phyloP scores from a whole-genome alignment of 2,329 filamentous ascomycete species.

The Phyllosticta citribraziliensis region DNA sequence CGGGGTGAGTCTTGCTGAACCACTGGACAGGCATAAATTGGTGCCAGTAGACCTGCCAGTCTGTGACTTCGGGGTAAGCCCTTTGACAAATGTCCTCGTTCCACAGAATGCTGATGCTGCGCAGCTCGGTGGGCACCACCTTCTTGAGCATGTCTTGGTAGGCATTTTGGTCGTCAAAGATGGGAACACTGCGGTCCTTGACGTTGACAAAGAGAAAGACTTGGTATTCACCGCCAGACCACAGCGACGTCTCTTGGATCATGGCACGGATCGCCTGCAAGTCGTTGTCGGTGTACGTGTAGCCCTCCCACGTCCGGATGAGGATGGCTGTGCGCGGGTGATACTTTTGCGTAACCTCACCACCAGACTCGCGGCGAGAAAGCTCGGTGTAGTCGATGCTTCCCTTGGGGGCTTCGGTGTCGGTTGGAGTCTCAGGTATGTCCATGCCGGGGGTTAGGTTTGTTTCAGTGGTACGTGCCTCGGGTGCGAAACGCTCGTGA shows the following conservation, averaged over 20 bases:
- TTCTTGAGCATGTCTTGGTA: slow-evolving; percentile 52
- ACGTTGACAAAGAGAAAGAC: slow-evolving; percentile 40
- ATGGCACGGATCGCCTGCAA: slow-evolving; percentile 36
- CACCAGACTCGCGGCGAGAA: slow-evolving; percentile 1
- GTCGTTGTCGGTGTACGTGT: slow-evolving; percentile 38
- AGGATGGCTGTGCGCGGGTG: slow-evolving; percentile 36
- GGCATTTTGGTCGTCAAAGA: slow-evolving; percentile 49
- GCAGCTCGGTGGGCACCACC: slow-evolving; percentile 60
- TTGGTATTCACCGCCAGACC: slow-evolving; percentile 39
- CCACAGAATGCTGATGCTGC: slow-evolving; percentile 63
- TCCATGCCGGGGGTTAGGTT: slow-evolving; percentile 7
- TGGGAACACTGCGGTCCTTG: slow-evolving; percentile 44
- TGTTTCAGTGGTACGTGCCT: slow-evolving; percentile 29
- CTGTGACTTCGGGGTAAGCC: slow-evolving; percentile 40
- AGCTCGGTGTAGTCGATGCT: slow-evolving; percentile 4
- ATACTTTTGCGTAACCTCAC: slow-evolving; percentile 20
- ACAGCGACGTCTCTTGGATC: slow-evolving; percentile 36
- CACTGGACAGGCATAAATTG: slow-evolving; percentile 68
- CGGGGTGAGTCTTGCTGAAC: slow-evolving; percentile 64
- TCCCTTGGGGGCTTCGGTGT: slow-evolving; percentile 3
- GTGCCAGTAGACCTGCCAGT: slow-evolving; percentile 41
- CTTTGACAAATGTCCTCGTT: slow-evolving; percentile 47
- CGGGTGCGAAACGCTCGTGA: slow-evolving; percentile 46
- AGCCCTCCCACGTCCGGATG: slow-evolving; percentile 38
- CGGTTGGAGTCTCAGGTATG: slow-evolving; percentile 2